These are phyloP conservation scores for Coemansia sp. DNA, from an alignment of 192 early-diverging fungal species.

Conservation along the genomic window DNA sequence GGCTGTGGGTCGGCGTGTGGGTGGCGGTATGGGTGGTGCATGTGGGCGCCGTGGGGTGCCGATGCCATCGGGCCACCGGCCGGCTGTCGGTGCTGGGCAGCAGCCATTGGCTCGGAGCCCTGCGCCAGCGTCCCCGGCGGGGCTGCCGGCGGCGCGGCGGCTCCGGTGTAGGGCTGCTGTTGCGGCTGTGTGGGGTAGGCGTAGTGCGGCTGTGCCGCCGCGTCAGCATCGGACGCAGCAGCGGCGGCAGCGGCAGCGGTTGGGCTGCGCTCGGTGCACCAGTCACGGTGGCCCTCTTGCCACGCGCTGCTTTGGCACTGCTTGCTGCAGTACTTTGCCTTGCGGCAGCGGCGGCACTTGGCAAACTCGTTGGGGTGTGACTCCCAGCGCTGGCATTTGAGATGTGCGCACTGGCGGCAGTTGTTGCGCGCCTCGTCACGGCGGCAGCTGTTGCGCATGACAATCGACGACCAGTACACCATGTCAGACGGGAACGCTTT, in stretches of 20 bases:
- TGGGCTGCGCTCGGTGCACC: constrained; percentile 63
- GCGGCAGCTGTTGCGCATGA: constrained; percentile 77
- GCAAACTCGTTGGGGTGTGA: constrained; percentile 69
- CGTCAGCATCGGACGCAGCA: neutral
- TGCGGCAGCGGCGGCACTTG: constrained; percentile 82
- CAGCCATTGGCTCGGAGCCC: neutral
- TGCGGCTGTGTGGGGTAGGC: neutral
- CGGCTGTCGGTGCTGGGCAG: constrained; percentile 2
- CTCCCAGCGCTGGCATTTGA: constrained; percentile 77
- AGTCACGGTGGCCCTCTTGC: constrained; percentile 75
- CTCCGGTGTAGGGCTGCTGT: constrained; percentile 11
- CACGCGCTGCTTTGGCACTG: constrained; percentile 71
- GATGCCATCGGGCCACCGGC: constrained; percentile 24
- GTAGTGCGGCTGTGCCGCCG: too few species aligned
- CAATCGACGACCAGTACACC: constrained; percentile 68
- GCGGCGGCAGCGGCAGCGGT: constrained; percentile 9
- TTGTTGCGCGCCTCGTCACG: constrained; percentile 69
- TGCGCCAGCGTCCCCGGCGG: neutral
- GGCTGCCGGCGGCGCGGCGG: neutral
- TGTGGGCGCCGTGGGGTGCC: constrained; percentile 2
- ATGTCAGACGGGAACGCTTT: constrained; percentile 59
- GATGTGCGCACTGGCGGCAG: constrained; percentile 73
- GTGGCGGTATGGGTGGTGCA: constrained; percentile 22
- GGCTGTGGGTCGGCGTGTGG: constrained; percentile 25
- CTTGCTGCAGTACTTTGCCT: constrained; percentile 84